Base-by-base conservation (phyloP, 768 basidiomycete species). In the Mycena leptocephala region DNA sequence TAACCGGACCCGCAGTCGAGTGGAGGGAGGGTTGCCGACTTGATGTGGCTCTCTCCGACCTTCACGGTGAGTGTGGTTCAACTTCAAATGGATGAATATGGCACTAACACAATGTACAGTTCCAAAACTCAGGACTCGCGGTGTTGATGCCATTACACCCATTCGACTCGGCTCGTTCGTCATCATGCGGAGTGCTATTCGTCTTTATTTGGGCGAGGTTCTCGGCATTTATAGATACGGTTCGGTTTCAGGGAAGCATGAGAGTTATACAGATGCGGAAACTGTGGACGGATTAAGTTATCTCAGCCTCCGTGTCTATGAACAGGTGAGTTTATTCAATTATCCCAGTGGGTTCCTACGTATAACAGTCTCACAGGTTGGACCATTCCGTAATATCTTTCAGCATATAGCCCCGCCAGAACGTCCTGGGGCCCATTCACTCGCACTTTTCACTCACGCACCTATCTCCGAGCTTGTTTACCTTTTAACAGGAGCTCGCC, bases 251-350 rank as follows among this genome's bases (percentile, higher is more conserved):
- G 70, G 70, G 16, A 72, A 56, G 63, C 63, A 72, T 20, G 71
- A 72, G 53, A 72, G 71, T 33, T 65, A n/a, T 51, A 64, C 62
- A 6, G 63, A 64, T 11, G 71, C 63, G 5, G 71, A 65, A 46
- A 72, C 70, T 20, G 70, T 70, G 2, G 70, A 70, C 28, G 70
- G 68, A 26, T 20, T 46, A 14, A 20, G 43, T 5, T 46, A 46
- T 46, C 43, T 46, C 43, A 46, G 43, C 22, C 43, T 46, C 18
- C 16, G 22, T 14, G 43, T 46, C 16, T 46, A 46, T 20, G 43
- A 46, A 7, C 43, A 46, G 43, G 43, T 16, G 22, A 13, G 18
- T 46, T n/a, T n/a, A n/a, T n/a, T n/a, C n/a, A n/a, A 20, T n/a
- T n/a, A n/a, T n/a, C n/a, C n/a, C n/a, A n/a, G n/a, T n/a, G n/a